Evolutionary conservation across 805 yeast genomes (phyloP), one percentile per base, ranked within the genome.

Genomic region (Candida multigemmis): DNA sequence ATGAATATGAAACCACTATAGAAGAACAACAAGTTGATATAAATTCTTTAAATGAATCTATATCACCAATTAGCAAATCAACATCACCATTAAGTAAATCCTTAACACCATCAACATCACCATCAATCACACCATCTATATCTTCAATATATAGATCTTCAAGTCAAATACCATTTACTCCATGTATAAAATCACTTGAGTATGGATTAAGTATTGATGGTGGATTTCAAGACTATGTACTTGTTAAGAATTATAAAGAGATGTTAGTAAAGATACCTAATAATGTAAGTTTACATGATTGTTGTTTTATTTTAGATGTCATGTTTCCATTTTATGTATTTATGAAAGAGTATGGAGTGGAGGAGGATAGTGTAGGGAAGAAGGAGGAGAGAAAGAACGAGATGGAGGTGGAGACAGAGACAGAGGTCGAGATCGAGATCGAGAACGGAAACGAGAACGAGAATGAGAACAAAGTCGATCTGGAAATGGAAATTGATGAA

Each of bases 181-280:
- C 47, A 4, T 60, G 67, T 29, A 14, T 36, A 3, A 25, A 29
- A 4, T 29, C 35, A 16, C 38, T 45, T 25, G 45, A 42, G 5
- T 55, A 52, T 36, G 67, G 67, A 2, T 30, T 27, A 8, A 52
- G 51, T 24, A 25, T 60, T 4, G 53, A 59, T 25, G 67, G 67
- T 6, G 66, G 66, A 3, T 36, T 60, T 12, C 65, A 59, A 35
- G 64, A 60, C 23, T 52, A 34, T 31, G 34, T 60, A 16, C 41
- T 46, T 19, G 40, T 60, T 3, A 38, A 37, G 6, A 24, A 37
- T 22, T 54, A 62, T 0, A 37, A 40, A 11, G 26, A 42, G 16
- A 31, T 44, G 13, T 36, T 59, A 22, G 36, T 60, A 8, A 34
- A 33, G 12, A 31, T 59, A 3, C 63, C 65, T 2, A 34, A 32